Conservation (phyloP, 2,329 filamentous ascomycete species). For the Furcasterigmium sp. region DNA sequence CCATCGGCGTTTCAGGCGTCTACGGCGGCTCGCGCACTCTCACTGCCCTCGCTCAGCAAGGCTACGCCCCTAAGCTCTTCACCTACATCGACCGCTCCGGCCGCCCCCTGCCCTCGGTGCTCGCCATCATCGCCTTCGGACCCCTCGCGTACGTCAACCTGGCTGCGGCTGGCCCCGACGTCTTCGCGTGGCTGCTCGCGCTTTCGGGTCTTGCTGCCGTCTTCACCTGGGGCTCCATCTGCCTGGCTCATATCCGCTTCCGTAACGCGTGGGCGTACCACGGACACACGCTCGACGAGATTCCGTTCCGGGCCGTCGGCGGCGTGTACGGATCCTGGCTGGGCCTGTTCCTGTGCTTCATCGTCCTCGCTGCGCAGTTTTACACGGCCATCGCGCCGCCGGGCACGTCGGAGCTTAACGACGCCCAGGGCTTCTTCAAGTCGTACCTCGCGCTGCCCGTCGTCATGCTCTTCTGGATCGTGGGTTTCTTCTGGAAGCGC, state of each 20-base stretch:
- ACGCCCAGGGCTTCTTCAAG: constrained; percentile 11
- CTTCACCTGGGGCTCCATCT: constrained; percentile 67
- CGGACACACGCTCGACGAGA: constrained; percentile 59
- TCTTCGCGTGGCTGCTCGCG: constrained; percentile 63
- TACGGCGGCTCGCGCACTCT: constrained; percentile 56
- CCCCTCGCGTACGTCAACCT: constrained; percentile 45
- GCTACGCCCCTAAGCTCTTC: constrained; percentile 52
- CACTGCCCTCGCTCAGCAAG: constrained; percentile 53
- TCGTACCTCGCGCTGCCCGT: constrained; percentile 10
- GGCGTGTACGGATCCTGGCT: constrained; percentile 62
- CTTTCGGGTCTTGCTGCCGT: constrained; percentile 60
- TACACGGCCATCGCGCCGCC: constrained; percentile 35
- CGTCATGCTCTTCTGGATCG: constrained; percentile 10
- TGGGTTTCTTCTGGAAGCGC: constrained; percentile 12
- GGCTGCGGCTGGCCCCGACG: constrained; percentile 33
- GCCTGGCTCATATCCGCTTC: constrained; percentile 65
- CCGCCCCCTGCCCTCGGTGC: constrained; percentile 47
- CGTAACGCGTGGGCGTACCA: constrained; percentile 56
- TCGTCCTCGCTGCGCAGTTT: constrained; percentile 53
- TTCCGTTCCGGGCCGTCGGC: constrained; percentile 57
- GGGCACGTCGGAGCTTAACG: constrained; percentile 12
- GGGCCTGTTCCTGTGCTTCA: constrained; percentile 50
- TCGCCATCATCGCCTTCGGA: constrained; percentile 41
- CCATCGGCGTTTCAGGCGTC: constrained; percentile 53
- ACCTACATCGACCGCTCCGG: constrained; percentile 53